These are phyloP conservation scores for Verbascum thapsus DNA, from an alignment of 257 asterid species.

Conservation along the genomic window DNA sequence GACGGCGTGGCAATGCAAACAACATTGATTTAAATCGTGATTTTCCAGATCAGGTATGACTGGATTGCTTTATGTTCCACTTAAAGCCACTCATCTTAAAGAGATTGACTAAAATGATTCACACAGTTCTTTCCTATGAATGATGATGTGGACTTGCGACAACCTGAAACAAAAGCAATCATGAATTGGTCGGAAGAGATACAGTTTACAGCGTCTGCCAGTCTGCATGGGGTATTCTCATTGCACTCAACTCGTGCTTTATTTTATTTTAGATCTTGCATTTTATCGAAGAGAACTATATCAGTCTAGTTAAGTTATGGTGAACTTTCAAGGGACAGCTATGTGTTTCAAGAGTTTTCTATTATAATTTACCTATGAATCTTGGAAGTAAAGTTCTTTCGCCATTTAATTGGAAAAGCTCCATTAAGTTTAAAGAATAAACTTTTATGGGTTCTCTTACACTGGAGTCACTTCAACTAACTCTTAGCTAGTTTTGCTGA, in stretches of 20 bases:
- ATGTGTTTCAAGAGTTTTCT: constrained; percentile 2
- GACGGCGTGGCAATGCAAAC: constrained; percentile 58
- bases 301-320: background rate
- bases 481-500: constrained; percentile 12
- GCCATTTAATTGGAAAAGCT: background rate
- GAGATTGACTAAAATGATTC: constrained; percentile 61
- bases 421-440: background rate
- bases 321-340: background rate
- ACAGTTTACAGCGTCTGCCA: constrained; percentile 89
- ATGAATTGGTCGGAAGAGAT: constrained; percentile 77
- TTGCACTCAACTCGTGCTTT: background rate
- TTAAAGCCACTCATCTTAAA: constrained; percentile 35
- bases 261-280: background rate
- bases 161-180: constrained; percentile 97
- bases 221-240: constrained; percentile 86
- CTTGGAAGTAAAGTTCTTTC: constrained; percentile 1
- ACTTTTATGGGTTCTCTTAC: background rate
- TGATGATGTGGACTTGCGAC: constrained; percentile 73
- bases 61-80: constrained; percentile 24
- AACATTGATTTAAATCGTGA: constrained; percentile 60
- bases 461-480: background rate
- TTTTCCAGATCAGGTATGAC: constrained; percentile 72
- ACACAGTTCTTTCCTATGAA: constrained; percentile 90
- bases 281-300: background rate
- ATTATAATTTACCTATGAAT: background rate